phyloP scores from a whole-genome alignment of 2,329 filamentous ascomycete species.

The Ceratocystis diversiconidia region DNA sequence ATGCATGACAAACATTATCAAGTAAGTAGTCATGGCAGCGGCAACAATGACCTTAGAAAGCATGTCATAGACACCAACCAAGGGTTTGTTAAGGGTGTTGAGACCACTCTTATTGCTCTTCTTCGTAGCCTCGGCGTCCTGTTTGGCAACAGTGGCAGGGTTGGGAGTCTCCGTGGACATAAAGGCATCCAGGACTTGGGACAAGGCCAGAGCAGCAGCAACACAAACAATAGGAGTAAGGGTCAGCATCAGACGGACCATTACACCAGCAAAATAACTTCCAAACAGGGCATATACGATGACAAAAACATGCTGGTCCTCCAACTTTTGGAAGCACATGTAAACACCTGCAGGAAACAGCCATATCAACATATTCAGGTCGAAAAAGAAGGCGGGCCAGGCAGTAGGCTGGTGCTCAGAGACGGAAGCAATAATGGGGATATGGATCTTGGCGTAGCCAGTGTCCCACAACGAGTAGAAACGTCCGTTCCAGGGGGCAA shows the following conservation, averaged over 20 bases:
- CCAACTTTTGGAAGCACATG: slow-evolving; percentile 87
- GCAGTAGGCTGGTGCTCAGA: slow-evolving; percentile 98
- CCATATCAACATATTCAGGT: slow-evolving; percentile 97
- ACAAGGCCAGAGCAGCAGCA: slow-evolving; percentile 75
- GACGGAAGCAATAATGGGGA: slow-evolving; percentile 98
- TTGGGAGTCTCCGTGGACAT: slow-evolving; percentile 51
- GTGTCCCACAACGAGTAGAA: slow-evolving; percentile 99
- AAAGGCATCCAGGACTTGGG: slow-evolving; percentile 78
- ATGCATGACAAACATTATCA: slow-evolving; percentile 87
- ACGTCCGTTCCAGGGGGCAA: slow-evolving; percentile 93
- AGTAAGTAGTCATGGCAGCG: slow-evolving; percentile 57
- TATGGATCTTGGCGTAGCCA: slow-evolving; percentile 96
- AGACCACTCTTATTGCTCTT: slow-evolving; percentile 43
- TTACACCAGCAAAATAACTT: slow-evolving; percentile 97
- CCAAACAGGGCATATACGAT: slow-evolving; percentile 94
- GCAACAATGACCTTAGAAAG: slow-evolving; percentile 70
- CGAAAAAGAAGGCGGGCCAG: slow-evolving; percentile 99
- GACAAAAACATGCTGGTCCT: slow-evolving; percentile 94
- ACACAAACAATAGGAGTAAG: slow-evolving; percentile 93
- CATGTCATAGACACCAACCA: slow-evolving; percentile 70
- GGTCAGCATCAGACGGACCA: slow-evolving; percentile 98
- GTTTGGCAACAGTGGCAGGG: slow-evolving; percentile 29
- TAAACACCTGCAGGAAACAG: slow-evolving; percentile 97
- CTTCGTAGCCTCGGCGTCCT: slow-evolving; percentile 42
- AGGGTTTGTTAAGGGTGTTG: slow-evolving; percentile 54